phyloP scores from a whole-genome alignment of 2,329 filamentous ascomycete genomes.

The Neonectria magnoliae region DNA sequence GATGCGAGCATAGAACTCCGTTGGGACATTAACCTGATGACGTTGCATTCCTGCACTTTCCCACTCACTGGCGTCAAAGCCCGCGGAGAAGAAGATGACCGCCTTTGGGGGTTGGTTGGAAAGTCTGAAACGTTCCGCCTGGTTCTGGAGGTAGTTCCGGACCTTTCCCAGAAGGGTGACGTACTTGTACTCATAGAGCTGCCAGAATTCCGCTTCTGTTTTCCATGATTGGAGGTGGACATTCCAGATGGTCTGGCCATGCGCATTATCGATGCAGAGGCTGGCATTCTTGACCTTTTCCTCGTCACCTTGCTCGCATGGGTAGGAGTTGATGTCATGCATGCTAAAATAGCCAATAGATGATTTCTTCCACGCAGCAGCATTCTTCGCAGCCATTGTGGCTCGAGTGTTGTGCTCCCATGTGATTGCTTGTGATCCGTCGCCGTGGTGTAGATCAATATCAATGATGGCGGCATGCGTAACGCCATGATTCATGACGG shows the following conservation, averaged over 20 bases:
- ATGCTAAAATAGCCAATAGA: conserved; percentile 96
- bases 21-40: conserved; percentile 94
- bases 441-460: conserved; percentile 91
- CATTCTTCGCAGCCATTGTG: conserved; percentile 70
- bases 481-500: conserved; percentile 81
- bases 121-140: conserved; percentile 72
- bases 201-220: conserved; percentile 86
- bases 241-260: conserved; percentile 96
- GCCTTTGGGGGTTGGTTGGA: conserved; percentile 75
- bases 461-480: conserved; percentile 96
- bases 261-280: conserved; percentile 91
- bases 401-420: conserved; percentile 89
- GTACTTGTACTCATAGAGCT: conserved; percentile 84
- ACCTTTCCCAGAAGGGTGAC: conserved; percentile 81
- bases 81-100: conserved; percentile 93
- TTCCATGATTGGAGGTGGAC: conserved; percentile 92
- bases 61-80: conserved; percentile 97
- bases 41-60: conserved; percentile 94
- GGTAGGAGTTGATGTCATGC: conserved; percentile 98
- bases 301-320: conserved; percentile 92
- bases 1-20: conserved; percentile 93
- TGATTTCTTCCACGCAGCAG: conserved; percentile 80
- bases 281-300: conserved; percentile 95
- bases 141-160: conserved; percentile 76
- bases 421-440: conserved; percentile 93